These are phyloP conservation scores for Verticillium klebahnii DNA, from an alignment of 2,329 filamentous ascomycete genomes.

Conservation along the genomic window DNA sequence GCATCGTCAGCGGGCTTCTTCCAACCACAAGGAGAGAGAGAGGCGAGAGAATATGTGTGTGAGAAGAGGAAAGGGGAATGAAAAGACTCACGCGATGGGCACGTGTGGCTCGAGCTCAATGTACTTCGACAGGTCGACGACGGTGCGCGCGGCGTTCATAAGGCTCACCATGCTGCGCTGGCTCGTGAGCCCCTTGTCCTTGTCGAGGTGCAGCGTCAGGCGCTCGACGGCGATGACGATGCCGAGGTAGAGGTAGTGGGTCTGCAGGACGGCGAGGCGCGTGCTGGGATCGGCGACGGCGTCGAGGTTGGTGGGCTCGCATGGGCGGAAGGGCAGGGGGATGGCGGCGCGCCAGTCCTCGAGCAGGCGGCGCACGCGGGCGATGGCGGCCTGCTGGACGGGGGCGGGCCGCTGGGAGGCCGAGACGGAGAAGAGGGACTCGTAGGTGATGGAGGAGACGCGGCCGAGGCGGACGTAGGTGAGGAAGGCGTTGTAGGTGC, in stretches of 20 bases:
- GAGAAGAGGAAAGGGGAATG: not conserved
- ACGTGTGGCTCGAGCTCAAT: conserved; percentile 27
- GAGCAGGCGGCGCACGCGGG: conserved; percentile 17
- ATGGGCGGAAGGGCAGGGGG: conserved; percentile 23
- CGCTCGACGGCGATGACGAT: conserved; percentile 24
- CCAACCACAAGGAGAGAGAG: too few relatives aligned
- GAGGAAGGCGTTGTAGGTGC: conserved; percentile 29
- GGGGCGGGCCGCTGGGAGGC: conserved; percentile 17
- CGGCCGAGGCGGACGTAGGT: conserved; percentile 22
- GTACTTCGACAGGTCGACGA: conserved; percentile 26
- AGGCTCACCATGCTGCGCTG: conserved; percentile 18
- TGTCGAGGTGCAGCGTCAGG: conserved; percentile 20
- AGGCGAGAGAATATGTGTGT: too few relatives aligned
- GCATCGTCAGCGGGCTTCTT: not conserved
- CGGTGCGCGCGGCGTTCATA: conserved; percentile 22
- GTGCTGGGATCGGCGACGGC: conserved; percentile 10
- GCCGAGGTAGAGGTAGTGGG: conserved; percentile 24
- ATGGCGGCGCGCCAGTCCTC: conserved; percentile 25
- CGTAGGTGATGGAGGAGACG: conserved; percentile 21
- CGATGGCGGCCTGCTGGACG: conserved; percentile 16
- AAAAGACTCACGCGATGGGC: conserved; percentile 24
- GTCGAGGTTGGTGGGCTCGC: conserved; percentile 14
- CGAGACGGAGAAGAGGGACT: conserved; percentile 25
- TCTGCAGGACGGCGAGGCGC: conserved; percentile 18
- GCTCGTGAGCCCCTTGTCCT: conserved; percentile 8